Evolutionary conservation across 2,329 filamentous ascomycete species (phyloP), one percentile per base, ranked within the genome.

Genomic region (Neofusicoccum ribis): DNA sequence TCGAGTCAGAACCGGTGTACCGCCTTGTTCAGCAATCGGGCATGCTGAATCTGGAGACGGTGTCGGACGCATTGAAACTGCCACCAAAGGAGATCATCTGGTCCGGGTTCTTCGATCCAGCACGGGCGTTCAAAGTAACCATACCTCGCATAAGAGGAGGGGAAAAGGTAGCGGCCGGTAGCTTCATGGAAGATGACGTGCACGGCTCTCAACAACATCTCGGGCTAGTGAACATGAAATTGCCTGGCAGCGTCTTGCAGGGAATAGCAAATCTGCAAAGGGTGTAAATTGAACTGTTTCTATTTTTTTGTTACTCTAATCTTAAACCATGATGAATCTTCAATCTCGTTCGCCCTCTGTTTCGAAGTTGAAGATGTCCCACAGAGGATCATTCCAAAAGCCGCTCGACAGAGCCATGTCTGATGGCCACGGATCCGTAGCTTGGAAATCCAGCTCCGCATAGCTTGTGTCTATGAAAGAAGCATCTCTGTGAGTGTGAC

Each of bases 1-100:
- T 86, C 68, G 71, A 71, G 0, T 51, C 47, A 1, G 49, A 17
- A 14, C 3, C 7, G 11, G 49, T 51, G 14, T 51, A 51, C 27
- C 15, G 4, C 3, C 27, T 51, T 1, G 15, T 51, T 9, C 49
- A 15, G 3, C 12, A 51, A 12, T 36, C 15, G 5, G 49, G 2
- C 2, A 3, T 51, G 27, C 15, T 51, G 14, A 36, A 9, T 14
- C 14, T 15, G 2, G 1, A 36, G 15, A n/a, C 49, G 7, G 27
- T 14, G 27, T 15, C 49, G 6, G 49, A 11, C 1, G 49, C 49
- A 1, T 27, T 51, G 1, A 11, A 3, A 3, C 8, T 36, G 9
- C 11, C 47, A 6, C 20, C n/a, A 6, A 7, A 36, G 0, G 47
- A 51, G 5, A 27, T 51, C 49, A 11, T 36, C 49, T 51, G 31